Conservation (phyloP, 306 rosid genomes). For the Sicyos baderoa region DNA sequence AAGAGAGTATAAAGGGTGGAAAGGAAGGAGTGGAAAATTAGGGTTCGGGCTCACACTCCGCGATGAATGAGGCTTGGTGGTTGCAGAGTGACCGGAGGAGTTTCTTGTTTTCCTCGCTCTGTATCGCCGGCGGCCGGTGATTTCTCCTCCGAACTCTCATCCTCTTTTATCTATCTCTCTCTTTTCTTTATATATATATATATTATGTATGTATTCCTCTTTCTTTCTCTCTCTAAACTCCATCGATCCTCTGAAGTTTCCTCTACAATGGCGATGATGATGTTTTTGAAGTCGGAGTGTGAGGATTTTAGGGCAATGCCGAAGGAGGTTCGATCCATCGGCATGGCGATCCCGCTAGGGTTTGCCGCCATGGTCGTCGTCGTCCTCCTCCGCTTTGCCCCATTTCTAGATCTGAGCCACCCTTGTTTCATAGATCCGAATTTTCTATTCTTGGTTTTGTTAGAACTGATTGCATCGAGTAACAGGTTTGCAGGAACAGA, state of each 20-base stretch:
- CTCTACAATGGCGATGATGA: not conserved
- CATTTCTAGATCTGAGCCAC: too few relatives aligned
- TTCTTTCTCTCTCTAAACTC: not conserved
- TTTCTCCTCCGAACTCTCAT: slow-evolving; percentile 1
- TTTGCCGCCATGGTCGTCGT: slow-evolving; percentile 11
- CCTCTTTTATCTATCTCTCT: not conserved
- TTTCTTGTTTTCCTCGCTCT: slow-evolving; percentile 12
- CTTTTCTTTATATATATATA: not conserved
- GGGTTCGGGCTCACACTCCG: slow-evolving; percentile 15
- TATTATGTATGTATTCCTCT: not conserved
- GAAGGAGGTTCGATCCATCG: not conserved
- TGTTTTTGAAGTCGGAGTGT: not conserved
- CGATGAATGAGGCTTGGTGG: slow-evolving; percentile 1
- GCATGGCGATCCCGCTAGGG: not conserved
- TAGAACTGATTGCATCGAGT: too few relatives aligned
- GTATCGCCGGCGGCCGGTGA: slow-evolving; percentile 2
- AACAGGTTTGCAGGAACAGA: too few relatives aligned
- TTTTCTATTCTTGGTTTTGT: too few relatives aligned
- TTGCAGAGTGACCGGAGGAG: slow-evolving; percentile 10
- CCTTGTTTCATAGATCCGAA: too few relatives aligned
- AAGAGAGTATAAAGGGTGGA: too few relatives aligned
- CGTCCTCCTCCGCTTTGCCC: not conserved
- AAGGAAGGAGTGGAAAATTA: not conserved
- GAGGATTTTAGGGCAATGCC: slow-evolving; percentile 2
- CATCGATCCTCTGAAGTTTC: not conserved